Percentiles rank a stretch among this genome's conserved stretches.
phyloP scores from a whole-genome alignment of 306 rosid genomes.

The Ammopiptanthus mongolicus region DNA sequence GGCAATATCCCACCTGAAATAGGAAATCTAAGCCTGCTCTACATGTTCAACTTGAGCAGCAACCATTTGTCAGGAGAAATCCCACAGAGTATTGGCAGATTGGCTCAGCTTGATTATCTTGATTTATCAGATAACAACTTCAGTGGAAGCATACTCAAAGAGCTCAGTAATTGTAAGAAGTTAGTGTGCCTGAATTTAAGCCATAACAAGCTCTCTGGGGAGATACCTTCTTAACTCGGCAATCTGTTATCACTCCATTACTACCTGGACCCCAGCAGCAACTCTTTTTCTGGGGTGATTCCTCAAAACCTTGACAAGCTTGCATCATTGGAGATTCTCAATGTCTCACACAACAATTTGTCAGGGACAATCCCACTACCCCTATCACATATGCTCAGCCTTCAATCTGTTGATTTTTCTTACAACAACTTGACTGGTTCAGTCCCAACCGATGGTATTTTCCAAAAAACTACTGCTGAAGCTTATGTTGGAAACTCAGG shows the following conservation, averaged over 20 bases:
- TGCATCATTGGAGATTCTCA: slow-evolving; percentile 38
- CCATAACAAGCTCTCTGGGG: slow-evolving; percentile 46
- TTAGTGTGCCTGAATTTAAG: slow-evolving; percentile 45
- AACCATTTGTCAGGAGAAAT: slow-evolving; percentile 49
- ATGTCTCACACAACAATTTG: slow-evolving; percentile 59
- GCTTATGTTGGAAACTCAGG: slow-evolving; percentile 50
- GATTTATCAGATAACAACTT: slow-evolving; percentile 52
- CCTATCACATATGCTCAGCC: slow-evolving; percentile 30
- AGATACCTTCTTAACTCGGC: slow-evolving; percentile 47
- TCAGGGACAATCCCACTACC: slow-evolving; percentile 52
- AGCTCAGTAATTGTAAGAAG: slow-evolving; percentile 4
- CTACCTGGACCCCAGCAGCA: slow-evolving; percentile 56
- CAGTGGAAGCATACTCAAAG: slow-evolving; percentile 36
- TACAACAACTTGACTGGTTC: slow-evolving; percentile 52
- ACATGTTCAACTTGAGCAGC: slow-evolving; percentile 39
- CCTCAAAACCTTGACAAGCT: slow-evolving; percentile 48
- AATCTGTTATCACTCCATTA: slow-evolving; percentile 32
- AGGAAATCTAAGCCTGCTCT: slow-evolving; percentile 40
- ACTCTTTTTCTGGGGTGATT: slow-evolving; percentile 43
- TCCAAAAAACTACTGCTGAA: slow-evolving; percentile 23
- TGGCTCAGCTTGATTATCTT: slow-evolving; percentile 25
- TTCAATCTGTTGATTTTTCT: slow-evolving; percentile 49
- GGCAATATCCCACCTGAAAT: slow-evolving; percentile 47
- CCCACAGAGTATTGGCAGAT: slow-evolving; percentile 19
- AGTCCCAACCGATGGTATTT: slow-evolving; percentile 38